These are phyloP conservation scores for Flammula alnicola DNA, from an alignment of 1,284 basidiomycete species.

Conservation along the genomic window DNA sequence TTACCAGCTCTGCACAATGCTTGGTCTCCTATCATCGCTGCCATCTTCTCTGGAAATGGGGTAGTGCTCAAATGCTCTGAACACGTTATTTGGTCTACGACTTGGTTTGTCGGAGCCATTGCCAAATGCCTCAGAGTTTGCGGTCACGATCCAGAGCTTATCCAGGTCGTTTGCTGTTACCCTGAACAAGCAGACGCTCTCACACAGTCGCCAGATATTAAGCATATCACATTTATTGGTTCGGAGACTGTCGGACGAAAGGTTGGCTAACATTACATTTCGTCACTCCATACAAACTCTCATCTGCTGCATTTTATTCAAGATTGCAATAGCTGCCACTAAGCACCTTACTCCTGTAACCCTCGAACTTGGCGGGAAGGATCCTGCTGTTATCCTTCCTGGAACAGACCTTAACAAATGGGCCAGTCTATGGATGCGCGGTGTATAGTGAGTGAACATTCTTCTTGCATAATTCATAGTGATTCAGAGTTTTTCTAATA, in stretches of 20 bases:
- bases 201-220: conserved; percentile 80
- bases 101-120: conserved; percentile 82
- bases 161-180: conserved; percentile 89
- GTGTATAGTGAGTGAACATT: conserved; percentile 87
- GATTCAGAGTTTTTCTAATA: conserved; percentile 32
- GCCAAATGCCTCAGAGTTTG: conserved; percentile 75
- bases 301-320: conserved; percentile 4
- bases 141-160: conserved; percentile 80
- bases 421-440: conserved; percentile 82
- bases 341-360: conserved; percentile 88
- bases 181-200: conserved; percentile 86
- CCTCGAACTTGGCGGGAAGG: conserved; percentile 89
- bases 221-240: conserved; percentile 91
- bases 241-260: conserved; percentile 88
- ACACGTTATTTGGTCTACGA: conserved; percentile 87
- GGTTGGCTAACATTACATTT: conserved; percentile 43
- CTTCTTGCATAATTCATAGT: not conserved
- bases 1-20: conserved; percentile 85
- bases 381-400: conserved; percentile 78
- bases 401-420: conserved; percentile 74
- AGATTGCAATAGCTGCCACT: conserved; percentile 85
- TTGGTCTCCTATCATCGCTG: conserved; percentile 90
- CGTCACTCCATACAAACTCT: not conserved
- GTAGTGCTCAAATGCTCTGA: conserved; percentile 94
- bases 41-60: conserved; percentile 89